These are phyloP conservation scores for Aurinia saxatilis DNA, from an alignment of 345 rosid genomes.

Conservation along the genomic window DNA sequence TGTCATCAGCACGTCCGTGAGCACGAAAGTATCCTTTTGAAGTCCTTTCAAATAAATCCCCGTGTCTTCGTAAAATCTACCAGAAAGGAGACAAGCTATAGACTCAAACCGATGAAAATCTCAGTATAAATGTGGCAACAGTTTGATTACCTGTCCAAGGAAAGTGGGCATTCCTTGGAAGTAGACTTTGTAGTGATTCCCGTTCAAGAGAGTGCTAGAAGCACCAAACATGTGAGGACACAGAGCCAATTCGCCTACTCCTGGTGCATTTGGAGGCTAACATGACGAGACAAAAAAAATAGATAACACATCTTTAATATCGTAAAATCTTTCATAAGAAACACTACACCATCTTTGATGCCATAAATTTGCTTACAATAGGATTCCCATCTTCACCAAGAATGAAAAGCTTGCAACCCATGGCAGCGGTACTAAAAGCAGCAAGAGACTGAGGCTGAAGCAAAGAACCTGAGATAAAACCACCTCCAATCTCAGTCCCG, in stretches of 20 bases:
- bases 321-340: background rate
- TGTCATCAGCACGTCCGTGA: conserved; percentile 95
- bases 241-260: conserved; percentile 89
- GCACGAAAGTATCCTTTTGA: conserved; percentile 83
- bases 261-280: conserved; percentile 56
- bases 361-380: conserved; percentile 46
- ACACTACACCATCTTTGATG: background rate
- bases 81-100: background rate
- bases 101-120: background rate
- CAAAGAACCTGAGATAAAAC: conserved; percentile 73
- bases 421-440: conserved; percentile 87
- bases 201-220: conserved; percentile 71
- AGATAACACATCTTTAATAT: background rate
- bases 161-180: conserved; percentile 76
- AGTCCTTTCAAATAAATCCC: conserved; percentile 83
- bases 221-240: conserved; percentile 79
- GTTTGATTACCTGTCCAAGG: conserved; percentile 52
- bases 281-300: background rate
- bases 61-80: conserved; percentile 85
- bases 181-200: conserved; percentile 67
- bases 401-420: conserved; percentile 89
- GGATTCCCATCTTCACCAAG: conserved; percentile 65
- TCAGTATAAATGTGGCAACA: background rate
- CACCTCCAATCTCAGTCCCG: conserved; percentile 95
- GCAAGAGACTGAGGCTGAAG: conserved; percentile 84